These are phyloP conservation scores for Penicillium manginii DNA, from an alignment of 495 filamentous ascomycete genomes.

Conservation along the genomic window DNA sequence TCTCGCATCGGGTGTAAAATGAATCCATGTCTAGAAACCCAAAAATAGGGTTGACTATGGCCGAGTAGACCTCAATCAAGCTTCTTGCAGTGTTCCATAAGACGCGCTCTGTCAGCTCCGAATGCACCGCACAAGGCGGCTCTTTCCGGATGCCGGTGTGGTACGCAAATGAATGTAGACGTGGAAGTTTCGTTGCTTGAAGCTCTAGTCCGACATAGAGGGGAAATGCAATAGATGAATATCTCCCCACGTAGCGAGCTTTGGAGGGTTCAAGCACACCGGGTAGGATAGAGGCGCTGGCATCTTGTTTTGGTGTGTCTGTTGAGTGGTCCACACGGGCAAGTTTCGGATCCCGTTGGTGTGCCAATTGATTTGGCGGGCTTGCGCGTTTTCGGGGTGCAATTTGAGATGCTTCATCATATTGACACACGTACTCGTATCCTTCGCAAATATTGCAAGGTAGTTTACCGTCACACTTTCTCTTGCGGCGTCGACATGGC, in stretches of 20 bases:
- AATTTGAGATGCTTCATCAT: slow-evolving; percentile 17
- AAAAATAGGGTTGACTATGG: slow-evolving; percentile 40
- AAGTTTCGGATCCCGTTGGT: slow-evolving; percentile 4
- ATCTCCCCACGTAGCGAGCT: slow-evolving; percentile 37
- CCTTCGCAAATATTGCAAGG: slow-evolving; percentile 45
- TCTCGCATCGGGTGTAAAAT: slow-evolving; percentile 23
- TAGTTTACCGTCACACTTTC: slow-evolving; percentile 45
- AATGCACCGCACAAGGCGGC: slow-evolving; percentile 14
- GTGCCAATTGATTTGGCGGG: neutral
- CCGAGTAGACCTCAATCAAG: slow-evolving; percentile 37
- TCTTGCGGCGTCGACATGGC: slow-evolving; percentile 47
- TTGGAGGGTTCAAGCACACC: slow-evolving; percentile 31
- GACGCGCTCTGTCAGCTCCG: slow-evolving; percentile 25
- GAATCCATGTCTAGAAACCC: slow-evolving; percentile 41
- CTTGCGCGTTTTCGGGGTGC: slow-evolving; percentile 8
- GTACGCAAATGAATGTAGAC: slow-evolving; percentile 51
- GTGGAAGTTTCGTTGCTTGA: slow-evolving; percentile 41
- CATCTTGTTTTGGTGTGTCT: slow-evolving; percentile 6
- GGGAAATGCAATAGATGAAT: slow-evolving; percentile 49
- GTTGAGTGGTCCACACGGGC: slow-evolving; percentile 5
- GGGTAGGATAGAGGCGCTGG: slow-evolving; percentile 16
- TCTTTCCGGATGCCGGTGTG: slow-evolving; percentile 43
- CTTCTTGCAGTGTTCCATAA: slow-evolving; percentile 28
- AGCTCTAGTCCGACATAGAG: slow-evolving; percentile 43
- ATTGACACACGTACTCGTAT: slow-evolving; percentile 47